phyloP scores from a whole-genome alignment of 305 asterid genomes.

The Ajuga reptans region DNA sequence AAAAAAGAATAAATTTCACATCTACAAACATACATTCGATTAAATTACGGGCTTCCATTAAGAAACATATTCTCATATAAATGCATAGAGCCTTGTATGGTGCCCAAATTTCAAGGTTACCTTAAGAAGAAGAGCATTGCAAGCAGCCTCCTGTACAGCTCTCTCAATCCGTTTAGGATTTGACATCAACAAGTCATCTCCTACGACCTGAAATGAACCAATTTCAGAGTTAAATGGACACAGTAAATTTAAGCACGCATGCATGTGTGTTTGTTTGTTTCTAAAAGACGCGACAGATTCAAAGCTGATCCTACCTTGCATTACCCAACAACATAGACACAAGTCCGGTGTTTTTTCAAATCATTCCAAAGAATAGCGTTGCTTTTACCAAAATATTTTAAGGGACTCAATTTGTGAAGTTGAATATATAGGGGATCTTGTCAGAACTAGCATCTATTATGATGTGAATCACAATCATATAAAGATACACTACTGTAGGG shows the following conservation, averaged over 20 bases:
- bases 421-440: background rate
- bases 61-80: slow-evolving; percentile 3
- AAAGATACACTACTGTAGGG: background rate
- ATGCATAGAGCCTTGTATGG: background rate
- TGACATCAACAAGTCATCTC: slow-evolving; percentile 77
- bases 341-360: background rate
- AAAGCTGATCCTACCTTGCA: background rate
- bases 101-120: slow-evolving; percentile 33
- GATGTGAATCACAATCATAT: background rate
- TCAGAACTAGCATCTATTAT: background rate
- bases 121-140: slow-evolving; percentile 89
- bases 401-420: background rate
- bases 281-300: background rate
- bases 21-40: background rate
- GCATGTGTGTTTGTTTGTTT: background rate
- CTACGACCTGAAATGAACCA: slow-evolving; percentile 64
- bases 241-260: background rate
- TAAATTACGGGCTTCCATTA: background rate
- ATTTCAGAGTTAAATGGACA: slow-evolving; percentile 9
- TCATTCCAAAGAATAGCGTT: background rate
- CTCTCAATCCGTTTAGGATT: slow-evolving; percentile 84
- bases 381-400: background rate
- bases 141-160: slow-evolving; percentile 76
- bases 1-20: background rate
- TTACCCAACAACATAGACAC: background rate